Evolutionary conservation across 2,329 filamentous ascomycete genomes (phyloP), one percentile per base, ranked within the genome.

Genomic region (Sporothrix humicola): DNA sequence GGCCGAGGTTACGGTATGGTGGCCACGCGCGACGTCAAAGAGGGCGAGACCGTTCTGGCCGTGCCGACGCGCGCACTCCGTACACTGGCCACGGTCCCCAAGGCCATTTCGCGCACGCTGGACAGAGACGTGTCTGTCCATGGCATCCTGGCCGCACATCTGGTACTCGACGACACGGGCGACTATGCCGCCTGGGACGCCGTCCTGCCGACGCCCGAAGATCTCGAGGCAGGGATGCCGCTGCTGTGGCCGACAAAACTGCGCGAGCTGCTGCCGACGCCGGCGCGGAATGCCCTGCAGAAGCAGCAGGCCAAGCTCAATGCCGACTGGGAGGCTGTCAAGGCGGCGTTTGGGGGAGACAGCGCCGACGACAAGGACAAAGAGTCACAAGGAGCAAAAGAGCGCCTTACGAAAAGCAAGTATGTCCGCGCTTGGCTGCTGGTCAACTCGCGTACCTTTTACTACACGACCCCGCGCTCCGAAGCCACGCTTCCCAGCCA

Each of bases 1-100:
- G 92, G 90, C 1, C 87, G 92, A 72, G 94, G 94, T 42, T 87
- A 96, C 71, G 94, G 95, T 65, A 90, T 97, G 73, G 86, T 95
- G 69, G 91, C 93, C 5, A 90, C 88, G 13, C 86, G 87, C 42
- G 83, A 87, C 15, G 86, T 96, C 75, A 83, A 91, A 83, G 92
- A 93, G 82, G 78, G 78, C 66, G 72, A 73, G 46, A 81, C 84
- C 8, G 82, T 96, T 69, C 85, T 95, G 6, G 85, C 86, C 73
- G 89, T 96, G 0, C 92, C 92, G 10, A 85, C 87, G 56, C 81
- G 82, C 66, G 85, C 88, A 42, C 88, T 96, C 70, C 84, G 93
- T 69, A 91, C 90, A 44, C 82, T 89, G n/a, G 85, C 89, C 52
- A 87, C 87, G 1, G 85, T 92, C 12, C 87, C 89, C 8, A 82